Conservation (phyloP, 495 filamentous ascomycete species). For the Podospora sp. region DNA sequence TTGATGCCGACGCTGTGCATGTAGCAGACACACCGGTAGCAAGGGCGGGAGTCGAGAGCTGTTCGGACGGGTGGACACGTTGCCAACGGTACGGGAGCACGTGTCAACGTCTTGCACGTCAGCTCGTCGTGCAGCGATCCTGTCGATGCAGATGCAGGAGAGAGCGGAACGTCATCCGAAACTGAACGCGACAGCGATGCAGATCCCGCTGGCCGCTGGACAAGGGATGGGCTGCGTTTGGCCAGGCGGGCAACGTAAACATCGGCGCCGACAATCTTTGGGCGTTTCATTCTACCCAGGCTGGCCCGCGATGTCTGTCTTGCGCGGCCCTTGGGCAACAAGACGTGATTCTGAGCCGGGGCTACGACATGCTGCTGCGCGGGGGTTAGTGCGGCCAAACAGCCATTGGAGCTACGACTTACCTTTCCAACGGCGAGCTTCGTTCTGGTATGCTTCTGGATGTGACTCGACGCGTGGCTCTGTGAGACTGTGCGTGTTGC, state of each 20-base stretch:
- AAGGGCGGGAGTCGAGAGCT: conserved; percentile 46
- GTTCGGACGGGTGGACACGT: conserved; percentile 11
- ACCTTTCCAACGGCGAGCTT: neutral
- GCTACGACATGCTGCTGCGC: neutral
- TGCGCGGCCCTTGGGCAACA: conserved; percentile 28
- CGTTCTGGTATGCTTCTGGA: neutral
- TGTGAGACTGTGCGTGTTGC: neutral
- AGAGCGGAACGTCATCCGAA: neutral
- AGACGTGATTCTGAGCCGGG: conserved; percentile 20
- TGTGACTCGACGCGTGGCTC: neutral
- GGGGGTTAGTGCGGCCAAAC: neutral
- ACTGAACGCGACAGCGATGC: neutral
- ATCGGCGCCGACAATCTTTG: conserved; percentile 52
- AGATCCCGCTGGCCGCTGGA: neutral
- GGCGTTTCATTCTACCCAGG: conserved; percentile 46
- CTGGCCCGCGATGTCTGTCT: conserved; percentile 26
- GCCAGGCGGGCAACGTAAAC: conserved; percentile 55
- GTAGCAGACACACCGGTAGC: conserved; percentile 54
- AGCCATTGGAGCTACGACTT: neutral
- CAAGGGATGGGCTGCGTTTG: conserved; percentile 1
- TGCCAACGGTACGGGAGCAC: neutral
- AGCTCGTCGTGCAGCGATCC: conserved; percentile 54
- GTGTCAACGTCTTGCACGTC: neutral
- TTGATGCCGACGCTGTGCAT: conserved; percentile 58
- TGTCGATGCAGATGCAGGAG: conserved; percentile 14